phyloP scores from a whole-genome alignment of 106 monocot species.

The Apostasia shenzhenica region DNA sequence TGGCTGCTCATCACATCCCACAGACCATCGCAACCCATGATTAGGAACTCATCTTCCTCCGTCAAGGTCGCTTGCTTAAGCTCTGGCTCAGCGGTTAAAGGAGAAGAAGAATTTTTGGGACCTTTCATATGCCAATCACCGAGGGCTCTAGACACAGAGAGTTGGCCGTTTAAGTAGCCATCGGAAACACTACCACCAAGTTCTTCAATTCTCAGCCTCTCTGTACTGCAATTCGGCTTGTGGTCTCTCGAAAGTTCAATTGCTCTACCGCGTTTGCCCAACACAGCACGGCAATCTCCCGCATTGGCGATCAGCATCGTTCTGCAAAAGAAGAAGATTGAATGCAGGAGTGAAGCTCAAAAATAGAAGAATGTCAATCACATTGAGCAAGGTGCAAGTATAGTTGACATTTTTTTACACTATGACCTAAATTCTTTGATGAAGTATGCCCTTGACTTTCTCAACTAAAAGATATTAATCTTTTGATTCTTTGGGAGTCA shows the following conservation, averaged over 20 bases:
- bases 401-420: no score
- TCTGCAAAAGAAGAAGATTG: slow-evolving; percentile 8
- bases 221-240: slow-evolving; percentile 38
- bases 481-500: no score
- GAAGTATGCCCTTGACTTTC: no score
- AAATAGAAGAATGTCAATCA: neutral
- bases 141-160: slow-evolving; percentile 41
- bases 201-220: slow-evolving; percentile 36
- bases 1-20: slow-evolving; percentile 66
- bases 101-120: slow-evolving; percentile 25
- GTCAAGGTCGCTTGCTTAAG: slow-evolving; percentile 22
- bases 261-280: slow-evolving; percentile 43
- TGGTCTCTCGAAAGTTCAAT: slow-evolving; percentile 41
- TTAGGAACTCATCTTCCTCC: slow-evolving; percentile 42
- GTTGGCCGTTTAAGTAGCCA: slow-evolving; percentile 44
- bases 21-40: slow-evolving; percentile 42
- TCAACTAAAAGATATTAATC: no score
- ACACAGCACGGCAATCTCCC: slow-evolving; percentile 45
- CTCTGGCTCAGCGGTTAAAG: slow-evolving; percentile 45
- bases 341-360: neutral
- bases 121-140: slow-evolving; percentile 62
- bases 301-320: slow-evolving; percentile 44
- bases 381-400: no score
- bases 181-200: slow-evolving; percentile 35
- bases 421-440: no score